Percentiles rank a stretch among this genome's conserved stretches.
Conservation (phyloP, 2,329 filamentous ascomycete genomes). For the Pyrenophora tritici-repentis region DNA sequence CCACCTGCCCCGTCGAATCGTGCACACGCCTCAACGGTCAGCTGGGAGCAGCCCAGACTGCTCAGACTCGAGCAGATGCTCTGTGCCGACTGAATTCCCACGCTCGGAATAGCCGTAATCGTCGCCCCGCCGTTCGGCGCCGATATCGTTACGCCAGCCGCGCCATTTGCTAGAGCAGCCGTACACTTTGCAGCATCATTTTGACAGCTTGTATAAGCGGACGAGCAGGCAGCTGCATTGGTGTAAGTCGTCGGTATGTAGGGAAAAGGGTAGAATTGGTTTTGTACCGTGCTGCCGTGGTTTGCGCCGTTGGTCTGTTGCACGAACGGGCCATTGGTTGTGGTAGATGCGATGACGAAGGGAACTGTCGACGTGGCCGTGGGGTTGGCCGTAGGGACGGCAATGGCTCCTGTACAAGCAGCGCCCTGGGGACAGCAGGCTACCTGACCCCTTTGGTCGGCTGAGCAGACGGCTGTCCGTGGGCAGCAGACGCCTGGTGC, state of each 20-base stretch:
- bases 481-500: constrained; percentile 62
- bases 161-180: constrained; percentile 53
- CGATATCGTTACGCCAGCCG: constrained; percentile 58
- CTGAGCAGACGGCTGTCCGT: constrained; percentile 58
- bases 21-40: constrained; percentile 54
- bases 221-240: constrained; percentile 57
- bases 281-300: constrained; percentile 50
- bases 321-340: constrained; percentile 27
- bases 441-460: constrained; percentile 61
- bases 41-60: constrained; percentile 53
- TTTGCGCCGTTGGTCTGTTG: constrained; percentile 26
- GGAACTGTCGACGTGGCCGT: constrained; percentile 25
- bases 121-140: constrained; percentile 57
- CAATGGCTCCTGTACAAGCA: constrained; percentile 58
- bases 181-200: constrained; percentile 50
- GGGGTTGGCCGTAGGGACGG: constrained; percentile 8
- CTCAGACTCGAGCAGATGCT: constrained; percentile 48
- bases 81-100: constrained; percentile 36
- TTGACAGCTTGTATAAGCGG: constrained; percentile 60
- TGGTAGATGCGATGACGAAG: constrained; percentile 26
- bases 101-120: constrained; percentile 50
- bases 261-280: constrained; percentile 58
- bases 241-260: constrained; percentile 60
- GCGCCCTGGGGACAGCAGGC: constrained; percentile 65
- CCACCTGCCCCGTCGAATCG: constrained; percentile 44